These are phyloP conservation scores for Leishmania guyanensis DNA, from an alignment of 208 protist species.

Conservation along the genomic window DNA sequence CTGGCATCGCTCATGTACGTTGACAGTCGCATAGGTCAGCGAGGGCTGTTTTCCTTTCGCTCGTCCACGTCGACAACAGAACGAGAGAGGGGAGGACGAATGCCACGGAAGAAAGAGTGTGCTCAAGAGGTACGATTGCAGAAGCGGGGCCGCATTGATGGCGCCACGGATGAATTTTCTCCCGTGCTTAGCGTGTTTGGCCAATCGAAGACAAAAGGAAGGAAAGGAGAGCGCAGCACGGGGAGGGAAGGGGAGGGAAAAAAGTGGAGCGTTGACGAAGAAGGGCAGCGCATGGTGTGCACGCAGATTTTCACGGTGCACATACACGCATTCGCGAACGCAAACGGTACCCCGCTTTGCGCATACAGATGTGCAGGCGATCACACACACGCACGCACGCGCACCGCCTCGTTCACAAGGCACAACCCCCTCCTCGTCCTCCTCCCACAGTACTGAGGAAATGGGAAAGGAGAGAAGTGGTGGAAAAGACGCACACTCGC, in stretches of 20 bases:
- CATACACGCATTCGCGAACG: too few species aligned
- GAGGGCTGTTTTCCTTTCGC: not conserved
- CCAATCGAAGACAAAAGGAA: not conserved
- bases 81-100: not conserved
- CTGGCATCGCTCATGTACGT: not conserved
- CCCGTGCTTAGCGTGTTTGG: too few species aligned
- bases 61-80: not conserved
- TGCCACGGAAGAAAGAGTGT: too few species aligned
- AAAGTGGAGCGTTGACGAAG: not conserved
- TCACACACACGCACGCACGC: not conserved
- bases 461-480: not conserved
- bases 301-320: not conserved
- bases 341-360: not conserved
- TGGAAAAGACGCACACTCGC: too few species aligned
- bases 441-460: slow-evolving; percentile 2
- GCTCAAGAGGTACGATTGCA: too few species aligned
- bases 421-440: not conserved
- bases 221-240: not conserved
- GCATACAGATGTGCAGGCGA: not conserved
- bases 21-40: not conserved
- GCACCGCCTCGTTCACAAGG: not conserved
- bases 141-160: not conserved
- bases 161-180: not conserved
- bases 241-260: not conserved
- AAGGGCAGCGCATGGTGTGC: not conserved